Base-by-base conservation (phyloP, 2,329 filamentous ascomycete genomes). In the Emergomyces africanus region DNA sequence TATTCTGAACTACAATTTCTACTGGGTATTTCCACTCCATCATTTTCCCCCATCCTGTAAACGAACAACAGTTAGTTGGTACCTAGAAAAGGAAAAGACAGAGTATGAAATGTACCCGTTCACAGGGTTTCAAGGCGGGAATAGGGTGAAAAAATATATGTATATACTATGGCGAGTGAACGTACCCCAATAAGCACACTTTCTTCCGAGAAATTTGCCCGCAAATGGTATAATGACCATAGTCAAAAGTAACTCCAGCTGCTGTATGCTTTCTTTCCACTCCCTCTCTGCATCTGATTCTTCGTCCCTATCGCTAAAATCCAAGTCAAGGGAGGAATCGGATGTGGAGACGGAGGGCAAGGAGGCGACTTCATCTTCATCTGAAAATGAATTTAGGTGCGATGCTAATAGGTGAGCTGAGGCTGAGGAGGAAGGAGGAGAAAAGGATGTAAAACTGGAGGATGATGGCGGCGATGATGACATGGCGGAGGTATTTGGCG, bases 21-120 rank as follows among this genome's bases (percentile, higher is more conserved):
- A 95, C 86, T 0, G 84, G 84, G 70, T 96, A 94, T 72, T 88
- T 86, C 91, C 90, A 97, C 72, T 90, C 84, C 91, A 96, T 96
- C 71, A 90, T 95, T 68, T 87, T 85, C 25, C 86, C 87, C 91
- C 92, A 96, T 65, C 90, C 91, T 96, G 66, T 49, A 62, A 15
- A 53, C 28, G 37, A 5, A 39, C 41, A 14, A 1, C 5, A 44
- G 23, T 30, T 14, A 61, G 57, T 67, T 49, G 67, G 62, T 59
- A 39, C 35, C 14, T 54, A 23, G 23, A 20, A 33, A 53, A 1
- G 30, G 5, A 33, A 50, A 28, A 25, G 18, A 54, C 2, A n/a
- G 0, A 9, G 39, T 48, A 10, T 70, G 60, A 6, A 28, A 71
- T 70, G 3, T 6, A 14, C 58, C 60, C 37, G 35, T 41, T 30